A percentile compares a stretch with the other conserved stretches of the same genome.
phyloP scores from a whole-genome alignment of 2,329 filamentous ascomycete species.

The Pyrenochaeta sp. region DNA sequence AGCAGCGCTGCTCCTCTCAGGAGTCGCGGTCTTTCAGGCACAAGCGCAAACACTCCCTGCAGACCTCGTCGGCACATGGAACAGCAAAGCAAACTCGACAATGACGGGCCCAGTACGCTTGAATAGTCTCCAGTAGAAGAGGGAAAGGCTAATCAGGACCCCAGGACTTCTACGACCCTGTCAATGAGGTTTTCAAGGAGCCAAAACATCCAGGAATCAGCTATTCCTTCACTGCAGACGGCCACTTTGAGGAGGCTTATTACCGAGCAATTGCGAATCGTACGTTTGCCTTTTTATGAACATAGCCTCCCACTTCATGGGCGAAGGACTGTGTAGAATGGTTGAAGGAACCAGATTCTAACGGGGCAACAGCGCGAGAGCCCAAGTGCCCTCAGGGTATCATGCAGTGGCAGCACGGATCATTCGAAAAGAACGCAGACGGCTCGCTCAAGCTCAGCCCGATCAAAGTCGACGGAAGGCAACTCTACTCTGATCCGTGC shows the following conservation, averaged over 20 bases:
- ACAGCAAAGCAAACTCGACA: conserved; percentile 73
- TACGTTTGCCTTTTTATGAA: conserved; percentile 50
- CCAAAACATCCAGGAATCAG: conserved; percentile 72
- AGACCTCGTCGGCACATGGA: conserved; percentile 73
- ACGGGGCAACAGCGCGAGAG: conserved; percentile 57
- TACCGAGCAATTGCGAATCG: conserved; percentile 74
- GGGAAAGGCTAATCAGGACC: conserved; percentile 17
- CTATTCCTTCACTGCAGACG: conserved; percentile 75
- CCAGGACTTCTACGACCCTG: conserved; percentile 73
- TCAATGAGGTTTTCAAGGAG: conserved; percentile 71
- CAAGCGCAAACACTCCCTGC: conserved; percentile 41
- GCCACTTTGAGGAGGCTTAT: conserved; percentile 72
- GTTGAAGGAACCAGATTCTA: conserved; percentile 15
- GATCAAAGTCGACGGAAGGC: conserved; percentile 71
- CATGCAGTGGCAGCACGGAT: conserved; percentile 78
- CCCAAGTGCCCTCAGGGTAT: conserved; percentile 70
- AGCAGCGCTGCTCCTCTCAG: conserved; percentile 41
- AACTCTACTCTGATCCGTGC: conserved; percentile 72
- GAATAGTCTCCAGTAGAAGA: conserved; percentile 20
- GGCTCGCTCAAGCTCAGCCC: conserved; percentile 67
- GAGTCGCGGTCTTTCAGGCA: conserved; percentile 45
- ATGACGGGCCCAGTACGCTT: conserved; percentile 69
- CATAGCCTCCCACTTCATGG: not conserved
- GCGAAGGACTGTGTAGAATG: not conserved
- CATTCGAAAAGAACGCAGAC: conserved; percentile 62